Evolutionary conservation across 75 land plant genomes (phyloP).

Genomic region (Azolla pinnata): DNA sequence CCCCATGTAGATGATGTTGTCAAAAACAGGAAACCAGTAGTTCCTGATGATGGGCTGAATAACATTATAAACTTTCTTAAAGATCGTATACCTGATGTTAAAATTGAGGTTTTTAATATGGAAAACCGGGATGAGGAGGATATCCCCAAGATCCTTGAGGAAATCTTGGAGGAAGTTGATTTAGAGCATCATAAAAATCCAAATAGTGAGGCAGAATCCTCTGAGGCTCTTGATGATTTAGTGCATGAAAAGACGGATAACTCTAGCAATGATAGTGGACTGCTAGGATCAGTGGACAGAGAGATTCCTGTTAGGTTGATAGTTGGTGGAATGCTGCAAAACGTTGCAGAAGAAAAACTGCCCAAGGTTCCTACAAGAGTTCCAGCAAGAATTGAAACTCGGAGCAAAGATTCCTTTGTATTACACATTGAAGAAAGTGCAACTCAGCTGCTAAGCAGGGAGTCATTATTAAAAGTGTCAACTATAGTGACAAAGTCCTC

Average conservation of each 20-base stretch:
- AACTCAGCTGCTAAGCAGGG: constrained; percentile 11
- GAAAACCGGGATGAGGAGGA: constrained; percentile 46
- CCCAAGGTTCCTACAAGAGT: constrained; percentile 45
- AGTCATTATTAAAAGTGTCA: constrained; percentile 10
- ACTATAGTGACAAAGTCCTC: not conserved
- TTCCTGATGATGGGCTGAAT: constrained; percentile 55
- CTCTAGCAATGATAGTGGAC: constrained; percentile 12
- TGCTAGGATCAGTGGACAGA: constrained; percentile 2
- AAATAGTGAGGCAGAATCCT: constrained; percentile 28
- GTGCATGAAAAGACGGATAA: constrained; percentile 21
- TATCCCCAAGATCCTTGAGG: constrained; percentile 30
- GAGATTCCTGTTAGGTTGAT: constrained; percentile 41
- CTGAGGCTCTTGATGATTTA: constrained; percentile 18
- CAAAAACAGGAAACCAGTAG: constrained; percentile 31
- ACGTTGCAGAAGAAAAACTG: constrained; percentile 38
- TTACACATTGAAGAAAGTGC: constrained; percentile 51
- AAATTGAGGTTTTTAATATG: constrained; percentile 56
- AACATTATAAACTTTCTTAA: constrained; percentile 64
- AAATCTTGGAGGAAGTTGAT: constrained; percentile 15
- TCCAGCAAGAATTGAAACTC: constrained; percentile 58
- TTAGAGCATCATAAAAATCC: constrained; percentile 17
- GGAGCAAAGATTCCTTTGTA: constrained; percentile 49
- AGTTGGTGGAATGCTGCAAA: constrained; percentile 68
- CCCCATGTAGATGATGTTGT: constrained; percentile 40
- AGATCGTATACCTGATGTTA: constrained; percentile 68